Evolutionary conservation across 306 rosid genomes (phyloP).

Genomic region (barrel medic (Medicago truncatula)): MtrunA17r5.0-ANR NC_053049.1:49546001-49546500

Average conservation of each 20-base stretch:
- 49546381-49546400: slow-evolving; percentile 56
- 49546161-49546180: not conserved
- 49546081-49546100: not conserved
- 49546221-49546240: not conserved
- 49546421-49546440: slow-evolving; percentile 45
- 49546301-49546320: not conserved
- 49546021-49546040: too few relatives aligned
- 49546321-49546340: too few relatives aligned
- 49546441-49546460: slow-evolving; percentile 7
- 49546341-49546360: too few relatives aligned
- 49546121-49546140: not conserved
- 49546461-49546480: slow-evolving; percentile 38
- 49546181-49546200: not conserved
- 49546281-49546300: not conserved
- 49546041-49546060: too few relatives aligned
- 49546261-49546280: not conserved
- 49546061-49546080: too few relatives aligned
- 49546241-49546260: not conserved
- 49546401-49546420: slow-evolving; percentile 51
- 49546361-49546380: too few relatives aligned
- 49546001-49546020: too few relatives aligned
- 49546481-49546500: slow-evolving; percentile 57
- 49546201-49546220: too few relatives aligned
- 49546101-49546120: not conserved
- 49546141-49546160: too few relatives aligned